A percentile compares a stretch with the other conserved stretches of the same genome.
Evolutionary conservation across 2,329 filamentous ascomycete genomes (phyloP).

Genomic region (Microdochium paspali): DNA sequence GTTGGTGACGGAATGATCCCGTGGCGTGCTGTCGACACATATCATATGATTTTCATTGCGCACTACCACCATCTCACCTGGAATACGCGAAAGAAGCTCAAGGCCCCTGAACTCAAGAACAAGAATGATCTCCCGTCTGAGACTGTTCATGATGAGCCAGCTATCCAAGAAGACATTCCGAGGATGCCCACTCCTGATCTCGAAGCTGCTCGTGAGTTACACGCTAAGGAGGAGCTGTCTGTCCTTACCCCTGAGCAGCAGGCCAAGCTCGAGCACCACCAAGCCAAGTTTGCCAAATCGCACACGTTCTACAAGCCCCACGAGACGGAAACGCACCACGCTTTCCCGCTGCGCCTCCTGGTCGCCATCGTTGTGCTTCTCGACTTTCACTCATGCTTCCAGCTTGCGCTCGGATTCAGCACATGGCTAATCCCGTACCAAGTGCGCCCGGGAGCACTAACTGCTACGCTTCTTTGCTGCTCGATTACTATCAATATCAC

Average conservation of each 20-base stretch:
- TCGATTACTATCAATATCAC: constrained; percentile 71
- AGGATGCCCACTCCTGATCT: constrained; percentile 21
- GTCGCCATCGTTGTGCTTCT: constrained; percentile 70
- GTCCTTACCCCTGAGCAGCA: constrained; percentile 61
- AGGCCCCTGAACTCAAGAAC: constrained; percentile 53
- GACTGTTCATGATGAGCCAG: constrained; percentile 24
- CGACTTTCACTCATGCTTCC: constrained; percentile 70
- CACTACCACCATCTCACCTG: constrained; percentile 59
- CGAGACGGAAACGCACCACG: constrained; percentile 72
- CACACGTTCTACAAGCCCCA: constrained; percentile 88
- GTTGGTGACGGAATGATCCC: constrained; percentile 64
- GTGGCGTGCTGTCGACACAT: constrained; percentile 73
- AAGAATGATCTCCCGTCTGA: constrained; percentile 55
- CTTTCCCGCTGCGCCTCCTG: constrained; percentile 67
- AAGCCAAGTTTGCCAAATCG: constrained; percentile 69
- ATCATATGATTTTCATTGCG: constrained; percentile 77
- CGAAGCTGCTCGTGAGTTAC: constrained; percentile 26
- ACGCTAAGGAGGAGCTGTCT: constrained; percentile 40
- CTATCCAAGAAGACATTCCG: constrained; percentile 26
- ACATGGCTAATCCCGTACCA: constrained; percentile 74
- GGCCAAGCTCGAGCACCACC: constrained; percentile 62
- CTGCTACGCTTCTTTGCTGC: constrained; percentile 71
- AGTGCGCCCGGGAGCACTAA: constrained; percentile 59
- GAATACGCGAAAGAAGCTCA: constrained; percentile 52
- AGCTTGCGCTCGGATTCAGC: constrained; percentile 68